Evolutionary conservation across 108 stramenopile genomes (phyloP), one percentile per base, ranked within the genome.

Genomic region (Phaeodactylum tricornutum): DNA sequence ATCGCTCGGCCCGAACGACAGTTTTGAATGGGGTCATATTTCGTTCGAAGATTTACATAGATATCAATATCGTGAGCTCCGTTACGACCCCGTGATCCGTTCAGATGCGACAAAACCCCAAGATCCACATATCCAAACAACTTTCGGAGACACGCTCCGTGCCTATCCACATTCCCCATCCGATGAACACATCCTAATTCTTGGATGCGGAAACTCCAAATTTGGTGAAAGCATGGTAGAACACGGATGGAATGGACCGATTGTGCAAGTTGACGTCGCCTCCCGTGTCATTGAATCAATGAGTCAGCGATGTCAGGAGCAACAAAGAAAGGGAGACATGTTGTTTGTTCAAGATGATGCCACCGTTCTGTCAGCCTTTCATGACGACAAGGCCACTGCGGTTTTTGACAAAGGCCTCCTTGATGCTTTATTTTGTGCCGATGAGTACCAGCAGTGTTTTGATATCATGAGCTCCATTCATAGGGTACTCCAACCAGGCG

Each of bases 391-490:
- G 61, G 66, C 84, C 8, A 56, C 68, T 41, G 81, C 79, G 15
- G 69, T 77, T 25, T 21, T 88, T n/a, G 87, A 88, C 63, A 88
- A 88, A 59, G 87, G 87, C 8, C 55, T 88, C 50, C 28, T 88
- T n/a, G 87, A 88, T 64, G 75, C 69, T 3, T 43, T 88, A 1
- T 83, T 74, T 66, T 75, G 79, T 58, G 69, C 67, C 47, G 63
- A 65, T 44, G 66, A 74, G 24, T 47, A 61, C 36, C 40, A 71
- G 19, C 55, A 74, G 27, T 64, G 77, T 22, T 66, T 47, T 35
- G 42, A 51, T 8, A 64, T 84, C 3, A 50, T 86, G 48, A 50
- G 50, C 14, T 79, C 69, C 53, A 72, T 79, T 24, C 68, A 79
- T 43, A 59, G 79, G 19, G 81, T 81, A 1, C 45, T 88, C 26